Conservation (phyloP, 2,329 filamentous ascomycete species). For the Mycogone perniciosa region DNA sequence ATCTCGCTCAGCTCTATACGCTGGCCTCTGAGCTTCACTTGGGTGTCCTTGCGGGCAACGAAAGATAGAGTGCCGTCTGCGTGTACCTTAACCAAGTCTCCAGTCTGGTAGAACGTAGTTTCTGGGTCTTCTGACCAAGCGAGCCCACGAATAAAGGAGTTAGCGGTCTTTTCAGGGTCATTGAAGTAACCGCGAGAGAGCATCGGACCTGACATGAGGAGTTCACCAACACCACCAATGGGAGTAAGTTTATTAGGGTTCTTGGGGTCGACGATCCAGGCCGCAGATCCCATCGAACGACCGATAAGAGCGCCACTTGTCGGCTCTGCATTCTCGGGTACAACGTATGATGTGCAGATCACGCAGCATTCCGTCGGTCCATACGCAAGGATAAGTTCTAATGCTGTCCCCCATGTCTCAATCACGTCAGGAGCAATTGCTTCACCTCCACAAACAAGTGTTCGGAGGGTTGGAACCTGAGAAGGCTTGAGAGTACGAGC, state of each 20-base stretch:
- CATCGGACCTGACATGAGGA: not conserved
- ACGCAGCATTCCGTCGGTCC: not conserved
- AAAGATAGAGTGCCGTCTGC: not conserved
- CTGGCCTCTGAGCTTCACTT: conserved; percentile 50
- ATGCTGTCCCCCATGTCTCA: not conserved
- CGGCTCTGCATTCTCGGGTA: not conserved
- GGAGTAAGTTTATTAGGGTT: not conserved
- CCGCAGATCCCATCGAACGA: too few relatives aligned
- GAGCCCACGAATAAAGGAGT: not conserved
- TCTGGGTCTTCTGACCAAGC: not conserved
- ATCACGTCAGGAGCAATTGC: not conserved
- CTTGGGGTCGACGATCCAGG: not conserved
- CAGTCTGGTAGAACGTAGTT: not conserved
- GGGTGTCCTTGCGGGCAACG: conserved; percentile 38
- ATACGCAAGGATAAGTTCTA: not conserved
- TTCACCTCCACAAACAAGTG: conserved; percentile 14
- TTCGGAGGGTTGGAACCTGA: conserved; percentile 6
- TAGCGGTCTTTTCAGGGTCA: not conserved
- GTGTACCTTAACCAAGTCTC: not conserved
- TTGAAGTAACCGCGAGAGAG: not conserved
- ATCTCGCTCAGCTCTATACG: conserved; percentile 36
- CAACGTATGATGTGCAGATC: not conserved
- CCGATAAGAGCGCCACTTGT: not conserved
- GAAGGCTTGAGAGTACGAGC: conserved; percentile 8
- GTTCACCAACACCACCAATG: not conserved